Base-by-base conservation (phyloP, 2,329 filamentous ascomycete species). In the Sporothrix pseudoabietina region DNA sequence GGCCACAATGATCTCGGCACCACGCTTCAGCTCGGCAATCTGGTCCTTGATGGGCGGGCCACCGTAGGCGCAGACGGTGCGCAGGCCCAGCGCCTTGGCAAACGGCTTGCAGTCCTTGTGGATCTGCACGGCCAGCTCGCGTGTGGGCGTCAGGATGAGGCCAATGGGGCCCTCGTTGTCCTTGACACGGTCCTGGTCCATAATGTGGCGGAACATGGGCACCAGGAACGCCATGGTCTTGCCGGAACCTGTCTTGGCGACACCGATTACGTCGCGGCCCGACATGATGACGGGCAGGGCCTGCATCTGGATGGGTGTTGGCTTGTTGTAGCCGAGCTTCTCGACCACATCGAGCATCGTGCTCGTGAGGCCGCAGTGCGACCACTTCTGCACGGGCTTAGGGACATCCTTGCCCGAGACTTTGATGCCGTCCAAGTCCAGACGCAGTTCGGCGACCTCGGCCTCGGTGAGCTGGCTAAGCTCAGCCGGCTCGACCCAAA, bases 191-290 rank as follows among this genome's bases (percentile, higher is more conserved):
- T 90, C 87, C 80, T 99, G 96, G 79, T 98, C 96, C 82, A 95
- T 96, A 83, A 98, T 97, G 80, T 99, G 96, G 72, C 96, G 90
- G 81, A 99, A 98, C 94, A 98, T 98, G 52, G 96, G 96, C 61
- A 99, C 87, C 41, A 97, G 84, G 80, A 98, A 99, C 6, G 96
- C 96, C 78, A 98, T 90, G 0, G 96, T 99, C 84, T 99, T 99
- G 80, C 96, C 96, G 35, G 96, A 98, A 5, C 96, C 96, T 35
- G 96, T 99, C 84, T 98, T 98, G 22, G 96, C 96, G 71, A 99
- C 94, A 77, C 94, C 96, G 76, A 99, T 94, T 52, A 98, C 92
- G 84, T 99, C 96, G 77, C 94, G 90, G 10, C 96, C 96, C 39
- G 94, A 97, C 93, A 98, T 98, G 78, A 98, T 93, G 10, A 94